Conservation (phyloP, 805 yeast species). For the Candida maris region DNA sequence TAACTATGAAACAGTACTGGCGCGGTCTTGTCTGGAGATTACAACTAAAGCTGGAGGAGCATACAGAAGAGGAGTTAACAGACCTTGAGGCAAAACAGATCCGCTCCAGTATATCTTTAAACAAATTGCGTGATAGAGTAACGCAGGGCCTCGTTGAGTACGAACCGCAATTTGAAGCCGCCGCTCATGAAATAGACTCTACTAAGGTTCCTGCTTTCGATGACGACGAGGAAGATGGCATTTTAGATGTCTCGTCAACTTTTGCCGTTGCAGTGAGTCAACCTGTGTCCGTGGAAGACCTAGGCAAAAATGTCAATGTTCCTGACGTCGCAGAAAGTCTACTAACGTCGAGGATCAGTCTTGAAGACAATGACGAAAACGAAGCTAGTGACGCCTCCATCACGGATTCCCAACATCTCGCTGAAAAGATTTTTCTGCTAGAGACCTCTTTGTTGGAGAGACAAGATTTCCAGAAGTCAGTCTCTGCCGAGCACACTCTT, state of each 20-base stretch:
- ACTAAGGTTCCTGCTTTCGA: background rate
- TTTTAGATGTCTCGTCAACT: constrained; percentile 9
- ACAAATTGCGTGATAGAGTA: constrained; percentile 5
- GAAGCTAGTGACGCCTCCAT: constrained; percentile 2
- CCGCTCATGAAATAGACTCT: background rate
- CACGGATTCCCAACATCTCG: constrained; percentile 5
- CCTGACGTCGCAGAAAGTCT: background rate
- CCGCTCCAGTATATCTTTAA: background rate
- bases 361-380: constrained; percentile 6
- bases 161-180: background rate
- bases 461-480: constrained; percentile 22
- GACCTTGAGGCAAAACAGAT: constrained; percentile 1
- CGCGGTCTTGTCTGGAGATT: constrained; percentile 14
- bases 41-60: constrained; percentile 8
- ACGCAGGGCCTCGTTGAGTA: background rate
- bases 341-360: background rate
- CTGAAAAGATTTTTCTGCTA: constrained; percentile 17
- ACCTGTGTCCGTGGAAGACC: constrained; percentile 10
- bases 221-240: constrained; percentile 10
- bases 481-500: constrained; percentile 24
- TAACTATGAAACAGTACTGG: constrained; percentile 19
- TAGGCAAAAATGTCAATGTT: background rate
- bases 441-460: constrained; percentile 24
- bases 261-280: constrained; percentile 11
- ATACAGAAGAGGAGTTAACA: constrained; percentile 3